Conservation (phyloP, 169 alveolate species). For the Eimeria necatrix region DNA sequence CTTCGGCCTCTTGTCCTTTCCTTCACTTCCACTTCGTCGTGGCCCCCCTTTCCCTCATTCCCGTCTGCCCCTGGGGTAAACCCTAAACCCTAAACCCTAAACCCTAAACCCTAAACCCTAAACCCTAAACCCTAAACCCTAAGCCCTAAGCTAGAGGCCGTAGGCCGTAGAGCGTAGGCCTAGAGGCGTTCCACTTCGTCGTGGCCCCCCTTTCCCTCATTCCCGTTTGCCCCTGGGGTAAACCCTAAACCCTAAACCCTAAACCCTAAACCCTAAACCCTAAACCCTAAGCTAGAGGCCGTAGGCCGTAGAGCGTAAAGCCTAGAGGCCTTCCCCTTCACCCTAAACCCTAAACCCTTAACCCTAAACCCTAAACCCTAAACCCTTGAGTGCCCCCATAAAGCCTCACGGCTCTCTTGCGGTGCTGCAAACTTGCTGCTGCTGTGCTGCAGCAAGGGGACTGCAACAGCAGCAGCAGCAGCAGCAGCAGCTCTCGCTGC, state of each 20-base stretch:
- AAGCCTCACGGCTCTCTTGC: too few species aligned
- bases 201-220: background rate
- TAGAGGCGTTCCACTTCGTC: too few species aligned
- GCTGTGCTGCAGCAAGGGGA: conserved; percentile 49
- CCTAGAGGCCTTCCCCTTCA: too few species aligned
- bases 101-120: background rate
- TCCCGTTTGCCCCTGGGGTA: conserved; percentile 79
- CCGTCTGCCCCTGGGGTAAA: conserved; percentile 79
- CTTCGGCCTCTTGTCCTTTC: conserved; percentile 59
- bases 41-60: conserved; percentile 24
- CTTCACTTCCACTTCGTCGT: conserved; percentile 68
- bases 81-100: background rate
- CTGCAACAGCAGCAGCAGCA: conserved; percentile 29
- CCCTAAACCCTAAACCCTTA: too few species aligned
- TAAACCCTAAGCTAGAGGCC: background rate
- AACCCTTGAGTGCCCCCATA: too few species aligned
- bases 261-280: background rate
- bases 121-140: background rate
- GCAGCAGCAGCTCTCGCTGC: background rate
- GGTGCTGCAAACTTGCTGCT: background rate
- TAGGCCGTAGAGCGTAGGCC: too few species aligned
- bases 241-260: too few species aligned
- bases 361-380: too few species aligned
- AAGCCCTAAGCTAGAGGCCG: background rate
- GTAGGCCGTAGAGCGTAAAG: too few species aligned